Evolutionary conservation across 345 rosid species (phyloP).

Genomic region (Lepidium aucheri): DNA sequence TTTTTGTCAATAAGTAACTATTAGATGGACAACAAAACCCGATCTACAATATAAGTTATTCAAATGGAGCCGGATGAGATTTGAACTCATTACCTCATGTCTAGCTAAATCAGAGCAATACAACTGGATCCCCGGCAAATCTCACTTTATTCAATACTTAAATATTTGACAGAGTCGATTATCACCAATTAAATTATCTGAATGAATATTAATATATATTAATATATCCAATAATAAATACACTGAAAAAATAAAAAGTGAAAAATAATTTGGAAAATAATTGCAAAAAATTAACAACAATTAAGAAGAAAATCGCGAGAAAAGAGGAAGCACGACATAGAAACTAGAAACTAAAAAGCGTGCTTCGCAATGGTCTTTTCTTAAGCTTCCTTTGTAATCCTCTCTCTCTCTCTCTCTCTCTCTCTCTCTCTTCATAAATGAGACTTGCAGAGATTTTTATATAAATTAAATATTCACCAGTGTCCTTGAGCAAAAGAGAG

Average conservation of each 20-base stretch:
- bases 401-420: not conserved
- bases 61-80: no score
- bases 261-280: not conserved
- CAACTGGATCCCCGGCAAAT: no score
- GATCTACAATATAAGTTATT: no score
- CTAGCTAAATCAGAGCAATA: no score
- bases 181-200: no score
- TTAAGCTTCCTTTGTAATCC: not conserved
- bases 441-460: not conserved
- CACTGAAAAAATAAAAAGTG: not conserved
- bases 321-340: slow-evolving; percentile 24
- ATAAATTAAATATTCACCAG: slow-evolving; percentile 12
- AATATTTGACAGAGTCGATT: no score
- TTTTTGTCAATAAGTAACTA: no score
- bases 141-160: no score
- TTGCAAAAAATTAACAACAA: not conserved
- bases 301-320: slow-evolving; percentile 26
- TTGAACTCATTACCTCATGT: no score
- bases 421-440: slow-evolving; percentile 14
- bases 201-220: not conserved
- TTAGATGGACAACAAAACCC: no score
- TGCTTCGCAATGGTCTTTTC: slow-evolving; percentile 27
- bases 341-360: slow-evolving; percentile 23
- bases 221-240: not conserved
- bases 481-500: slow-evolving; percentile 19